Conservation (phyloP, 768 basidiomycete species). For the Pleurotus citrinopileatus region DNA sequence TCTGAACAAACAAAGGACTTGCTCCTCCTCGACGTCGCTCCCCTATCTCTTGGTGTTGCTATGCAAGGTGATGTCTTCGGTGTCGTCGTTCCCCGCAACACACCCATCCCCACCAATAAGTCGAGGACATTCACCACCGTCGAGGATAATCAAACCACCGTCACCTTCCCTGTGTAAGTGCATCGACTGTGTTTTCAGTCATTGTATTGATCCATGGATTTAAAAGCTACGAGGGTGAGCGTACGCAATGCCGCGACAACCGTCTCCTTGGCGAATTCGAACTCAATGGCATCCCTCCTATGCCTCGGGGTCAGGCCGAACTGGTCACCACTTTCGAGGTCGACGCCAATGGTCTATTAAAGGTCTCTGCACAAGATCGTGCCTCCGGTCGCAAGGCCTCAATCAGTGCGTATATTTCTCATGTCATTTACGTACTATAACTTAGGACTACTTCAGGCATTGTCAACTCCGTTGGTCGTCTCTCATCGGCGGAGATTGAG, state of each 20-base stretch:
- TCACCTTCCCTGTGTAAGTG: slow-evolving; percentile 96
- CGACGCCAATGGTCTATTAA: slow-evolving; percentile 98
- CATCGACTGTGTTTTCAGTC: background rate
- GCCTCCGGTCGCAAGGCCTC: slow-evolving; percentile 99
- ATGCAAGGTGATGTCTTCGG: slow-evolving; percentile 99
- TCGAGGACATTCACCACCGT: slow-evolving; percentile 98
- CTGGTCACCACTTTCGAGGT: slow-evolving; percentile 99
- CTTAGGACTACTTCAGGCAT: slow-evolving; percentile 54
- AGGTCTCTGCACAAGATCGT: slow-evolving; percentile 98
- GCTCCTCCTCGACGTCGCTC: slow-evolving; percentile 91
- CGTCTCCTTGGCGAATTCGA: slow-evolving; percentile 99
- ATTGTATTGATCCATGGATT: slow-evolving; percentile 10
- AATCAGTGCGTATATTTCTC: slow-evolving; percentile 69
- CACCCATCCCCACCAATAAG: slow-evolving; percentile 99
- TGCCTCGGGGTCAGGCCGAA: slow-evolving; percentile 99
- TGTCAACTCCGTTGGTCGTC: slow-evolving; percentile 98
- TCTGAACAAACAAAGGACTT: slow-evolving; percentile 98
- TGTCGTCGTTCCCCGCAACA: slow-evolving; percentile 99
- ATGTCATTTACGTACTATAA: background rate
- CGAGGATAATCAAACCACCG: slow-evolving; percentile 99
- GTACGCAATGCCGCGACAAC: slow-evolving; percentile 99
- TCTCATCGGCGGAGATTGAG: slow-evolving; percentile 96
- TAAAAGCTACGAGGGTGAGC: slow-evolving; percentile 93
- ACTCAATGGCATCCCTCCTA: slow-evolving; percentile 97
- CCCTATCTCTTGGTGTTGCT: slow-evolving; percentile 92